Base-by-base conservation (phyloP, 2,329 filamentous ascomycete species). In the Neofusicoccum cordaticola region DNA sequence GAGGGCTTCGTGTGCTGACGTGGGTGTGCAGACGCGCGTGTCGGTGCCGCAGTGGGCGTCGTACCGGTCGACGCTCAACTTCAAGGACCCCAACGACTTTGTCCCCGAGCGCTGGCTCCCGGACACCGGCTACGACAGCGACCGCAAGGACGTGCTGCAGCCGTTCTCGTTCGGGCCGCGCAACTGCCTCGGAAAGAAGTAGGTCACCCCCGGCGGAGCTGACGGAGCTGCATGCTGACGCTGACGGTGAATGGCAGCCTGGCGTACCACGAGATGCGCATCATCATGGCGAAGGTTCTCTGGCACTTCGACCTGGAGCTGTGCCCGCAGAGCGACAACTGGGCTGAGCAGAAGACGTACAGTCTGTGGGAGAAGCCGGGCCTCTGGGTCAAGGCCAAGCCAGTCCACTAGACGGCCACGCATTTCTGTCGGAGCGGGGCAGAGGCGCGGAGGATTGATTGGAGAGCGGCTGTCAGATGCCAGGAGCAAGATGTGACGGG, bases 121-220 rank as follows among this genome's bases (percentile, higher is more conserved):
- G 0, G 31, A 62, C 68, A 44, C 50, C 63, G 22, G 64, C 4
- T 77, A 69, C 17, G 69, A 67, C 0, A 67, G 69, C 22, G 74
- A 77, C 45, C 68, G 75, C 35, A 74, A 71, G 45, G 70, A 69
- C 4, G 79, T 71, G 17, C 65, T 81, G 15, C 76, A 82, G 27
- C 72, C 80, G 0, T 84, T 84, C 68, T 78, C 75, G 1, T 71
- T 77, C 39, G 82, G 81, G 0, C 72, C 79, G 0, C 71, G 81
- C 17, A 72, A 77, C 50, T 78, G 75, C 61, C 37, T 78, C 37
- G 75, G 75, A 3, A 76, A 75, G 66, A 76, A 76, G 74, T 76
- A 69, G 66, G 74, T 70, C 11, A 17, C 27, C 9, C 66, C 56
- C 56, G 12, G 35, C 27, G 56, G 11, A 1, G 17, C 53, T 34